These are phyloP conservation scores for Neoscytalidium dimidiatum DNA, from an alignment of 2,329 filamentous ascomycete genomes.

Conservation along the genomic window DNA sequence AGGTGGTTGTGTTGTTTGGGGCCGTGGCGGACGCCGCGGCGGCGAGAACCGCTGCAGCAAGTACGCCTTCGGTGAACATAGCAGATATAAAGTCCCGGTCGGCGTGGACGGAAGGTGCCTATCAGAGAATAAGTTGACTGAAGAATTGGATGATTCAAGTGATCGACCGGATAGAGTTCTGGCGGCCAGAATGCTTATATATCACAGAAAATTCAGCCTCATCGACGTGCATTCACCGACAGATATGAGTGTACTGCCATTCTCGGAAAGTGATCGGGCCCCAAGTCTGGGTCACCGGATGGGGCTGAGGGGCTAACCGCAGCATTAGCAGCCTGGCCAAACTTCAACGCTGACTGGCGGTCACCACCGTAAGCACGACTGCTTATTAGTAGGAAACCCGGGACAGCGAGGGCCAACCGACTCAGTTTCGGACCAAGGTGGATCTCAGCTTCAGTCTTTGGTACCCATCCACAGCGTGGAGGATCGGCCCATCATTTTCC, in stretches of 20 bases:
- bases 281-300: not conserved
- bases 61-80: not conserved
- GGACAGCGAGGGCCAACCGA: not conserved
- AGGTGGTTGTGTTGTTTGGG: not conserved
- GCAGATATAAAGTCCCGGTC: too few species aligned
- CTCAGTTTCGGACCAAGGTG: not conserved
- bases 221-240: not conserved
- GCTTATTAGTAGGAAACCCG: not conserved
- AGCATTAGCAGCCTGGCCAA: not conserved
- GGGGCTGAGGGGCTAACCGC: not conserved
- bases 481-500: too few species aligned
- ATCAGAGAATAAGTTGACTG: not conserved
- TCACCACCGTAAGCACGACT: not conserved
- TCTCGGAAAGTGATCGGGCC: not conserved
- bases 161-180: too few species aligned
- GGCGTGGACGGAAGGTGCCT: not conserved
- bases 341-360: not conserved
- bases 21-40: not conserved
- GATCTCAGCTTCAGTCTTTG: not conserved
- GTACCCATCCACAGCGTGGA: not conserved
- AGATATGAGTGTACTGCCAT: not conserved
- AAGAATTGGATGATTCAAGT: not conserved
- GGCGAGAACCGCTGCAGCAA: not conserved
- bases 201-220: too few species aligned
- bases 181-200: too few species aligned